Base-by-base conservation (phyloP, 352 stramenopile species). In the Nothophytophthora sp. region DNA sequence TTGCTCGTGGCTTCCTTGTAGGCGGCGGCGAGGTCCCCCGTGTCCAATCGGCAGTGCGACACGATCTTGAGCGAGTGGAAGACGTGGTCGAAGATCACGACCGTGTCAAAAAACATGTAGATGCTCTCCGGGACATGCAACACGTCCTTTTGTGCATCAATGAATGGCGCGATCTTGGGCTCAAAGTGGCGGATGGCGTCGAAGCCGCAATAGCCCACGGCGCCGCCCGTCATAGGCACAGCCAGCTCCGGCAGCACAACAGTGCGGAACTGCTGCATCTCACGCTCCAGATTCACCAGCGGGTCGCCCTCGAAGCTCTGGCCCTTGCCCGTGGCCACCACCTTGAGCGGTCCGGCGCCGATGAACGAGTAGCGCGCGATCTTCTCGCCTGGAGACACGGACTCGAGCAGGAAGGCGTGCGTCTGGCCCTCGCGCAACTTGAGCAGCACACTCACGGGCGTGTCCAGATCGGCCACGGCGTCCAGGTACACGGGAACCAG, bases 361-460 rank as follows among this genome's bases (percentile, higher is more conserved):
- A 96, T 94, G 70, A 96, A 95, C 59, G 83, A 95, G 56, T 92
- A 96, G 32, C 87, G 87, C 59, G 80, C 83, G 46, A 94, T 92
- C 53, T 90, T 88, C 60, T 96, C 87, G 43, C 85, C 87, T 0
- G 83, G 85, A 3, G 80, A 76, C 32, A 96, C 81, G 15, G 81
- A 93, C 48, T 96, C 87, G 43, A 95, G 83, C 34, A 96, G 71
- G 62, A 96, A 96, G 48, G 79, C 86, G 66, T 95, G 77, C 66
- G 71, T 81, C 62, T 91, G 68, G 50, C 70, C 72, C 57, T 80
- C 66, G 42, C 82, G 78, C 38, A 96, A 68, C 70, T 95, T 95
- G 32, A 96, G 82, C 63, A 95, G 59, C 59, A 93, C 84, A 56
- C 83, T 95, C 67, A 95, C 81, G 42, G 87, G 87, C 45, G 87